A percentile compares a stretch with the other conserved stretches of the same genome.
Evolutionary conservation across 2,329 filamentous ascomycete species (phyloP).

Genomic region (Cladosporium colombiae): DNA sequence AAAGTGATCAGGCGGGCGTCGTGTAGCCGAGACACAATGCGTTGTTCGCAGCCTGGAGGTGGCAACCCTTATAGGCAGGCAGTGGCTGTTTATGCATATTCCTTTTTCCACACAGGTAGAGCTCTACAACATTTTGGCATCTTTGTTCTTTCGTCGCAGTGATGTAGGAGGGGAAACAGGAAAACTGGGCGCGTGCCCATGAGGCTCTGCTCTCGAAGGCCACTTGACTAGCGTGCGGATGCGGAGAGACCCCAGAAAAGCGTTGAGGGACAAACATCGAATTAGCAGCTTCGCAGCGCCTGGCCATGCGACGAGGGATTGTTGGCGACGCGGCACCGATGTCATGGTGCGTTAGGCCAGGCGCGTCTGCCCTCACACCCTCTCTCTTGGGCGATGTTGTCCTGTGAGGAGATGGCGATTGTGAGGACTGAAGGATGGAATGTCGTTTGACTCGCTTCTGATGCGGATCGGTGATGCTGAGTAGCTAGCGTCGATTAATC

Average conservation of each 20-base stretch:
- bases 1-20: slow-evolving; percentile 3
- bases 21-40: slow-evolving; percentile 1
- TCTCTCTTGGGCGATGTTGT: not conserved
- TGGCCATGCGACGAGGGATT: slow-evolving; percentile 10
- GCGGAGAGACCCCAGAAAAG: slow-evolving; percentile 14
- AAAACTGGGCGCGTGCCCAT: slow-evolving; percentile 5
- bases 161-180: not conserved
- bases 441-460: not conserved
- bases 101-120: not conserved
- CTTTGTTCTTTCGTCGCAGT: not conserved
- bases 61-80: not conserved
- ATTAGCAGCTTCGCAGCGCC: not conserved
- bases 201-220: slow-evolving; percentile 7
- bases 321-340: slow-evolving; percentile 9
- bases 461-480: slow-evolving; percentile 7
- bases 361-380: not conserved
- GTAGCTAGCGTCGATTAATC: slow-evolving; percentile 7
- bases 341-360: slow-evolving; percentile 12
- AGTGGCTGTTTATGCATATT: not conserved
- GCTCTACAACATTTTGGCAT: not conserved
- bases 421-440: not conserved
- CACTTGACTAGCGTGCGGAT: slow-evolving; percentile 9
- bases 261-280: slow-evolving; percentile 12
- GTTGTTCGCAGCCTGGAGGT: not conserved
- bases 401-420: not conserved